Base-by-base conservation (phyloP, 805 yeast species). In the Teunomyces cretensis region DNA sequence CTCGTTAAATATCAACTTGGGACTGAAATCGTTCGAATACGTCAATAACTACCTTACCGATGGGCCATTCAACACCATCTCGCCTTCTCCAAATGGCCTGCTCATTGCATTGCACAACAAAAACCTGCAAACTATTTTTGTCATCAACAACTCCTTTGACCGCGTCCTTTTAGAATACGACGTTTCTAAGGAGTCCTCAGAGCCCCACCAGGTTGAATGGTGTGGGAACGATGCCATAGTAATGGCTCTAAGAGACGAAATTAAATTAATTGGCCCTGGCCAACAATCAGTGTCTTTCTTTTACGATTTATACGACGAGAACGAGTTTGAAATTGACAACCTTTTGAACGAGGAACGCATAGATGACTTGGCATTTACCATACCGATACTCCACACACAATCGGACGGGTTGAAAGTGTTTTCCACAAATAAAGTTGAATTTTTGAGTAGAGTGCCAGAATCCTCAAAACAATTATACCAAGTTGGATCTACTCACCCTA, bases 181-280 rank as follows among this genome's bases (percentile, higher is more conserved):
- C 47, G 60, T 73, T 7, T 67, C 78, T 4, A 63, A 62, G 36
- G 74, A 72, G 48, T 57, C 62, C 22, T 44, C 63, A 4, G 47
- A 54, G 0, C 82, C 85, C 0, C 61, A 56, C 33, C 74, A 76
- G 47, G 65, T 87, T 14, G 75, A 74, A 46, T 94, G 97, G 98
- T 85, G 96, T 59, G 88, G 92, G 0, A 81, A 84, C 52, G 96
- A 89, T 63, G 88, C 94, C 0, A 81, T 91, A 1, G 81, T 83
- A 0, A 58, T 84, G 9, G 66, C 80, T n/a, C 68, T 80, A 1
- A 68, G 75, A 2, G 92, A 85, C 52, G 89, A 85, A 42, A 55
- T 89, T 22, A 76, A 77, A 48, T 59, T 91, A 12, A 73, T 84
- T 30, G 96, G 95, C 0, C 92, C 96, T 0, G 78, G 81, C 9